Evolutionary conservation across 73 alveolate genomes (phyloP).

Genomic region (Paramecium octaurelia): DNA sequence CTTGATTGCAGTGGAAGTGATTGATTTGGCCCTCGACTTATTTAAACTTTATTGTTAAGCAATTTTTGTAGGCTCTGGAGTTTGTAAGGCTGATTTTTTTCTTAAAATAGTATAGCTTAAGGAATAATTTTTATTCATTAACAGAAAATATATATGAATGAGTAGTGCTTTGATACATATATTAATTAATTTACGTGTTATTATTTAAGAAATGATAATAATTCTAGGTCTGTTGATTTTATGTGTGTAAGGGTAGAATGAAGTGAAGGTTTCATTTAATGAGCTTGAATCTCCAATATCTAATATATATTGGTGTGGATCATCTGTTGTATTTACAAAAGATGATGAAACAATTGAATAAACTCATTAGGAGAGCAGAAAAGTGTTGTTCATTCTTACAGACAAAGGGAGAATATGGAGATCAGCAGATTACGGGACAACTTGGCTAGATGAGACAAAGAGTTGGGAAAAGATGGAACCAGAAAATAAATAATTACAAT

Average conservation of each 20-base stretch:
- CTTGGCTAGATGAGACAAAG: conserved; percentile 30
- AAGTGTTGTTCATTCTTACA: conserved; percentile 25
- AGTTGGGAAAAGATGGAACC: conserved; percentile 27
- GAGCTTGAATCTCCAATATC: conserved; percentile 34
- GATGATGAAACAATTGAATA: conserved; percentile 38
- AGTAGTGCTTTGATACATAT: background rate
- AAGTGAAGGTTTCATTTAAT: conserved; percentile 36
- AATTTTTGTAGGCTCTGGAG: background rate
- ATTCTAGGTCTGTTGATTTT: conserved; percentile 2
- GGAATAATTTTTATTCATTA: background rate
- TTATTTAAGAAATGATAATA: background rate
- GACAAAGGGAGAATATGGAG: conserved; percentile 37
- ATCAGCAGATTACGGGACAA: background rate
- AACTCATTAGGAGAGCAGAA: conserved; percentile 38
- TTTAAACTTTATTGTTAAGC: background rate
- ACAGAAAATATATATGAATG: background rate
- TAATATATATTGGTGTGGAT: conserved; percentile 23
- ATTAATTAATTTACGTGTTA: conserved; percentile 22
- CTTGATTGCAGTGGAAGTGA: background rate
- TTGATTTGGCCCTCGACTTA: background rate
- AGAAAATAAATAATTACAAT: background rate
- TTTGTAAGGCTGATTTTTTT: background rate
- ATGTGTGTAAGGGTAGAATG: background rate
- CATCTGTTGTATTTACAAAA: conserved; percentile 43
- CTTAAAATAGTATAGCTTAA: background rate